A percentile compares a stretch with the other conserved stretches of the same genome.
Conservation (phyloP, 2,329 filamentous ascomycete species). For the Lasiodiplodia sp. region DNA sequence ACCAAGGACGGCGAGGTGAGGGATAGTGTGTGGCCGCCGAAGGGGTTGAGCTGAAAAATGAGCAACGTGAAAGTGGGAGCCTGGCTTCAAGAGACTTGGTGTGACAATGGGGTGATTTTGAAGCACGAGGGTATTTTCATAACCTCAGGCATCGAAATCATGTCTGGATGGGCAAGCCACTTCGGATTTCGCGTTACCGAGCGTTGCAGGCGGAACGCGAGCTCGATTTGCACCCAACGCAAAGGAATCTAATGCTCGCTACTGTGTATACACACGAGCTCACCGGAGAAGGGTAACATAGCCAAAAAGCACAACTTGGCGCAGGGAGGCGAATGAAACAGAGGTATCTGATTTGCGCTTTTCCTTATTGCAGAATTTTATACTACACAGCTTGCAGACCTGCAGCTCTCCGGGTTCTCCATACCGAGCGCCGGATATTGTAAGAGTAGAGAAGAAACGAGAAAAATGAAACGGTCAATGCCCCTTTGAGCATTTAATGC, state of each 20-base stretch:
- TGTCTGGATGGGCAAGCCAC: neutral
- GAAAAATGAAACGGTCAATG: neutral
- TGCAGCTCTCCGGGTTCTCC: constrained; percentile 3
- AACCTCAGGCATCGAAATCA: constrained; percentile 2
- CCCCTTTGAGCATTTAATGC: neutral
- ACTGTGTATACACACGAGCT: neutral
- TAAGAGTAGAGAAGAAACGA: constrained; percentile 13
- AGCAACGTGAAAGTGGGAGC: neutral
- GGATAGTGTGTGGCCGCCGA: constrained; percentile 80
- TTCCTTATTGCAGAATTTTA: constrained; percentile 8
- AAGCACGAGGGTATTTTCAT: neutral
- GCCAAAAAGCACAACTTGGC: neutral
- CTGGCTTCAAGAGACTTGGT: neutral
- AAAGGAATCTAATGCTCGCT: neutral
- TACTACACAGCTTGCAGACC: constrained; percentile 19
- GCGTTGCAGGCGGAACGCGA: neutral
- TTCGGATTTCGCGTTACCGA: neutral
- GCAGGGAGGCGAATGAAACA: neutral
- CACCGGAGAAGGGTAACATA: neutral
- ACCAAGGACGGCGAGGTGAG: constrained; percentile 69
- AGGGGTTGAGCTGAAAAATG: constrained; percentile 36
- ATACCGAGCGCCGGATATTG: constrained; percentile 2
- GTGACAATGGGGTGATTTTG: constrained; percentile 15
- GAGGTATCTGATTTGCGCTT: constrained; percentile 22
- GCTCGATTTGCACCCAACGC: neutral